Evolutionary conservation across 2,329 filamentous ascomycete species (phyloP).

Genomic region (Fusarium sp.): DNA sequence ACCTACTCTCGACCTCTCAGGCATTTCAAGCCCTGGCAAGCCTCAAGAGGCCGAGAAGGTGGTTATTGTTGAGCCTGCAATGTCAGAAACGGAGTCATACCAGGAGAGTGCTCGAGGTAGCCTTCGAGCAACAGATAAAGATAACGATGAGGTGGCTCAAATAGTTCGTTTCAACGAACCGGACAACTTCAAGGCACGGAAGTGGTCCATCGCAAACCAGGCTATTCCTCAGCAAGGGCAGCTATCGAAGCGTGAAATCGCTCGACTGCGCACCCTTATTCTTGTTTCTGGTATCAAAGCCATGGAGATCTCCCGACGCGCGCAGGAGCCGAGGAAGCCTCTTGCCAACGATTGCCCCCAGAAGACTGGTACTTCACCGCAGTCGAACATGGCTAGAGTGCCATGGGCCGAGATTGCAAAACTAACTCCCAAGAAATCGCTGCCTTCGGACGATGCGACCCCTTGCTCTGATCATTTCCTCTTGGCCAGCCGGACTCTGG

Average conservation of each 20-base stretch:
- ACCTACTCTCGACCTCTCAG: constrained; percentile 58
- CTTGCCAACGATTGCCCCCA: constrained; percentile 39
- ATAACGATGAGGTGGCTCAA: constrained; percentile 47
- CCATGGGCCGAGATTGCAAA: constrained; percentile 57
- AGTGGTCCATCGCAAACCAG: constrained; percentile 63
- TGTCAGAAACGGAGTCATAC: constrained; percentile 52
- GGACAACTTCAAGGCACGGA: constrained; percentile 47
- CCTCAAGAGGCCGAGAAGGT: constrained; percentile 40
- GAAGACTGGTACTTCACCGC: constrained; percentile 34
- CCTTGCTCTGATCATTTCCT: constrained; percentile 59
- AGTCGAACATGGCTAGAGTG: constrained; percentile 37
- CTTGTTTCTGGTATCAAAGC: constrained; percentile 91
- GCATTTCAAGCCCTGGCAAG: constrained; percentile 52
- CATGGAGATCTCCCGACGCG: constrained; percentile 76
- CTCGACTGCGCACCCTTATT: constrained; percentile 78
- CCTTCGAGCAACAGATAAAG: constrained; percentile 48
- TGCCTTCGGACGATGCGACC: constrained; percentile 49
- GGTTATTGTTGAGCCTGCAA: constrained; percentile 46
- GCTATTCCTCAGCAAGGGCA: constrained; percentile 48
- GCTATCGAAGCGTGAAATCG: constrained; percentile 76
- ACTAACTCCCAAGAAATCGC: constrained; percentile 50
- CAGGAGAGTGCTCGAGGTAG: constrained; percentile 44
- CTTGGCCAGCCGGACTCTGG: constrained; percentile 61
- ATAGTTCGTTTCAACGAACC: constrained; percentile 41
- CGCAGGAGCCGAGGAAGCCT: constrained; percentile 58